Evolutionary conservation across 805 yeast genomes (phyloP).

Genomic region (Ogataea nitratoaversa): DNA sequence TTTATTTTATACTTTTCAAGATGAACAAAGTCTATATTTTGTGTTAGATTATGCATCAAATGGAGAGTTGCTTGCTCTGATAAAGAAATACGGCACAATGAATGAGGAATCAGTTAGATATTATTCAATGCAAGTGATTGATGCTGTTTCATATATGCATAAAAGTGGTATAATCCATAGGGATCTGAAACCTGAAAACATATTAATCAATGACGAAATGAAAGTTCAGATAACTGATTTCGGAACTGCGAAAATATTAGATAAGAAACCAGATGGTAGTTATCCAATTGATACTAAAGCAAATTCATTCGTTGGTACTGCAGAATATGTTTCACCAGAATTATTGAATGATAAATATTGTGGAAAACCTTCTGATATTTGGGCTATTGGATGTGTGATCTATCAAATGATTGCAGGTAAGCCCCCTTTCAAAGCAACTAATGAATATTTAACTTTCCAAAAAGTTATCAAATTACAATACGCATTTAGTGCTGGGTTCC

Average conservation of each 20-base stretch:
- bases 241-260: conserved; percentile 76
- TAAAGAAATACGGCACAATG: conserved; percentile 66
- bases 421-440: conserved; percentile 80
- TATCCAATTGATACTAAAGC: conserved; percentile 69
- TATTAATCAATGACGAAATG: conserved; percentile 56
- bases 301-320: conserved; percentile 81
- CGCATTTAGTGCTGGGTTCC: conserved; percentile 84
- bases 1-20: conserved; percentile 76
- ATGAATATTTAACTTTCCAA: conserved; percentile 78
- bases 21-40: conserved; percentile 65
- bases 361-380: conserved; percentile 56
- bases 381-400: conserved; percentile 60
- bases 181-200: conserved; percentile 82
- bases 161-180: conserved; percentile 73
- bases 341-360: conserved; percentile 66
- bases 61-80: conserved; percentile 67
- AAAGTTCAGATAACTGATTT: conserved; percentile 74
- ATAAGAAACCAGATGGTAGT: conserved; percentile 44
- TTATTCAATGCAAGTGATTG: conserved; percentile 70
- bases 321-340: conserved; percentile 82
- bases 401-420: conserved; percentile 63
- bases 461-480: conserved; percentile 75
- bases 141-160: conserved; percentile 70
- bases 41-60: conserved; percentile 76
- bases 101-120: conserved; percentile 66